Evolutionary conservation across 306 rosid genomes (phyloP).

Genomic region (Trifolium repens): DNA sequence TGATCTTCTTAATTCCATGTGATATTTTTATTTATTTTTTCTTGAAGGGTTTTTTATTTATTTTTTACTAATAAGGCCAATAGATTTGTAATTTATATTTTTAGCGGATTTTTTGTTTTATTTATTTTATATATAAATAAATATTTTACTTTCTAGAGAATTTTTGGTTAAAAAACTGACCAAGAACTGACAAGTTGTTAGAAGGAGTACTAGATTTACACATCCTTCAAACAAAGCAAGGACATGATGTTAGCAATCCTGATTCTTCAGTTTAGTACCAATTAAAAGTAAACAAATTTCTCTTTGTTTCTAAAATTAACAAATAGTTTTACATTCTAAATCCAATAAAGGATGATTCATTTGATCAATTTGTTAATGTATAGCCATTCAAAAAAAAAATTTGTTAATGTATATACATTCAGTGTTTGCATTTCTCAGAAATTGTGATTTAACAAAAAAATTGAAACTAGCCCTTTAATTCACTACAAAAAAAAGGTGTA

Average conservation of each 20-base stretch:
- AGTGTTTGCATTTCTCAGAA: not conserved
- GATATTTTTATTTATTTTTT: not conserved
- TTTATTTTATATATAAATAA: not conserved
- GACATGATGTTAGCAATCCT: not conserved
- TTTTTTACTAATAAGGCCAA: not conserved
- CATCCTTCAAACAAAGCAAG: slow-evolving; percentile 39
- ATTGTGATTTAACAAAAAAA: no score
- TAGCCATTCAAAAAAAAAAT: no score
- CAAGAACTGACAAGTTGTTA: slow-evolving; percentile 25
- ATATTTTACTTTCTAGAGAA: not conserved
- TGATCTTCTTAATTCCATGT: slow-evolving; percentile 23
- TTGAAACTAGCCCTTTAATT: not conserved
- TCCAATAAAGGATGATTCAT: no score
- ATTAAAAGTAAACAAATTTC: slow-evolving; percentile 23
- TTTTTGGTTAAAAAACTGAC: slow-evolving; percentile 15
- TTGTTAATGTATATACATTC: no score
- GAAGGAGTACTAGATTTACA: slow-evolving; percentile 40
- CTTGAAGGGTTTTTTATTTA: not conserved
- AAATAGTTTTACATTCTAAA: not conserved
- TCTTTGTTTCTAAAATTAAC: not conserved
- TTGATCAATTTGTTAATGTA: no score
- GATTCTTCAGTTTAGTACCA: slow-evolving; percentile 4
- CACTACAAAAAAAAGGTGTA: not conserved
- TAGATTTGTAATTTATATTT: not conserved
- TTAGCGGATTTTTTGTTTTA: slow-evolving; percentile 11